A percentile compares a stretch with the other conserved stretches of the same genome.
Conservation (phyloP, 371 early-diverging fungal genomes). For the Mortierella sp. region DNA sequence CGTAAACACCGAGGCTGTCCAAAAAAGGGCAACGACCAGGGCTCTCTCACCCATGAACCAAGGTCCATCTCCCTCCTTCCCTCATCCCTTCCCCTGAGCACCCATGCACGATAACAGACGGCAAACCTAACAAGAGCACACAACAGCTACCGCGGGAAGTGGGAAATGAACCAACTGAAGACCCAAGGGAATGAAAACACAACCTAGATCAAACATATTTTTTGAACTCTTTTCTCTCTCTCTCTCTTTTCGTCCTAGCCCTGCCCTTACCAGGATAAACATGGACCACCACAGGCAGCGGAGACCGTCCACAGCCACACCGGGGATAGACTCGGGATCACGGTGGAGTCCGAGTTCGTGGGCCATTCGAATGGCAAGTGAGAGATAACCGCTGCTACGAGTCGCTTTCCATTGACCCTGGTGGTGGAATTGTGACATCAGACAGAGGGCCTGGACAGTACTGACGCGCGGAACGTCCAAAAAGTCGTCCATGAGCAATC, state of each 20-base stretch:
- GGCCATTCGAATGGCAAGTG: slow-evolving; percentile 82
- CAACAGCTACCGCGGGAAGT: too few relatives aligned
- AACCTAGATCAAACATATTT: neutral
- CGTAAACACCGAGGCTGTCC: too few relatives aligned
- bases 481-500: slow-evolving; percentile 70
- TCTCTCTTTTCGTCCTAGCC: too few relatives aligned
- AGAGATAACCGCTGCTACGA: slow-evolving; percentile 73
- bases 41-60: too few relatives aligned
- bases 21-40: too few relatives aligned
- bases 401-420: slow-evolving; percentile 65
- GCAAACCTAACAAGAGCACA: too few relatives aligned
- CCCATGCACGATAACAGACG: too few relatives aligned
- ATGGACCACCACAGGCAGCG: slow-evolving; percentile 54
- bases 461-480: slow-evolving; percentile 73
- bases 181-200: neutral
- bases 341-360: slow-evolving; percentile 73
- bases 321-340: slow-evolving; percentile 50
- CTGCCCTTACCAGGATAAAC: slow-evolving; percentile 28
- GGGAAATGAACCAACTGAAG: neutral
- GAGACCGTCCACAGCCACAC: slow-evolving; percentile 38
- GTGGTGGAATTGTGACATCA: slow-evolving; percentile 77
- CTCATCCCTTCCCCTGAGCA: too few relatives aligned
- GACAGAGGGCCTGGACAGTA: slow-evolving; percentile 75
- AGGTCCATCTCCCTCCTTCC: too few relatives aligned
- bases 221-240: too few relatives aligned